These are phyloP conservation scores for Gilbertella persicaria DNA, from an alignment of 371 early-diverging fungal genomes.

Conservation along the genomic window DNA sequence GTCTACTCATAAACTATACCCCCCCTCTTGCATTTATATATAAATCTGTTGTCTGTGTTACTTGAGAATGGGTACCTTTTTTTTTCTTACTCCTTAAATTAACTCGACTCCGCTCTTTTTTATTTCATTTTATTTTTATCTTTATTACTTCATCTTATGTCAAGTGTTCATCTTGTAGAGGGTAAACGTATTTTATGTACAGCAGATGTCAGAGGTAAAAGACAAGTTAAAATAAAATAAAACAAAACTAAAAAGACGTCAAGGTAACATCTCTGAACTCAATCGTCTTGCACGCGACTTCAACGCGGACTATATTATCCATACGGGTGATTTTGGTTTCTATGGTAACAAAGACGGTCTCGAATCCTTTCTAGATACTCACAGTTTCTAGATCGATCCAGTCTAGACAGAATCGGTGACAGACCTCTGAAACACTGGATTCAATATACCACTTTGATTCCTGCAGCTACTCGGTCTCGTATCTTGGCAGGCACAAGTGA, in stretches of 20 bases:
- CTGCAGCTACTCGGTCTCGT: constrained; percentile 47
- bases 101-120: too few species aligned
- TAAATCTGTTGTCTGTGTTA: too few species aligned
- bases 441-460: constrained; percentile 64
- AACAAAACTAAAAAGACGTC: neutral
- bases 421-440: constrained; percentile 65
- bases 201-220: constrained; percentile 38
- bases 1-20: constrained; percentile 42
- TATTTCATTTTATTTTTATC: too few species aligned
- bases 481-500: constrained; percentile 45
- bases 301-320: constrained; percentile 61
- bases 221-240: neutral
- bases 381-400: constrained; percentile 43
- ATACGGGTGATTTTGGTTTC: constrained; percentile 74
- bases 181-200: constrained; percentile 37
- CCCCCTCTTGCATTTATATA: too few species aligned
- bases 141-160: too few species aligned
- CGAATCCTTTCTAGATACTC: constrained; percentile 2
- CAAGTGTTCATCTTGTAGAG: constrained; percentile 21
- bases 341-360: constrained; percentile 43
- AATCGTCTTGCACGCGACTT: constrained; percentile 62
- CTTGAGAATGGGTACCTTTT: too few species aligned
- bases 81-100: too few species aligned
- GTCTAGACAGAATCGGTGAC: constrained; percentile 61
- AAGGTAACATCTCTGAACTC: constrained; percentile 66